phyloP scores from a whole-genome alignment of 176 grass and related monocot genomes.

The Saccharum officinarum region DNA sequence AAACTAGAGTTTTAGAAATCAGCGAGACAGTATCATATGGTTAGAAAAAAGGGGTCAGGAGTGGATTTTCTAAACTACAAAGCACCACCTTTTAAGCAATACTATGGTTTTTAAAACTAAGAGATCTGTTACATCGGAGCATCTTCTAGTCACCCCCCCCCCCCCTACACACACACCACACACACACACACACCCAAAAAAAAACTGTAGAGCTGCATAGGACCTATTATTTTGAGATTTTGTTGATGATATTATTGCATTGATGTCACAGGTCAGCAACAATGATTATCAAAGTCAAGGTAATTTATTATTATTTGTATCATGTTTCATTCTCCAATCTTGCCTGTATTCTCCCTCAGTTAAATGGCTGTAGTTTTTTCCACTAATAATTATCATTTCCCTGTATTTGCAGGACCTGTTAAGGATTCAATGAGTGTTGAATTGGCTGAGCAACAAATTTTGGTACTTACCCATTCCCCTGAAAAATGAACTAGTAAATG shows the following conservation, averaged over 20 bases:
- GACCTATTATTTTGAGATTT: slow-evolving; percentile 13
- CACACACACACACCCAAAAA: not conserved
- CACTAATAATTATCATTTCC: not conserved
- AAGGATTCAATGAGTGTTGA: slow-evolving; percentile 66
- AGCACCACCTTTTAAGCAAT: not conserved
- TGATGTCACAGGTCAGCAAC: slow-evolving; percentile 63
- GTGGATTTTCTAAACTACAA: not conserved
- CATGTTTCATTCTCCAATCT: slow-evolving; percentile 13
- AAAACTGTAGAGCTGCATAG: not conserved
- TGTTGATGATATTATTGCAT: slow-evolving; percentile 36
- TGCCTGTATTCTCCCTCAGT: not conserved
- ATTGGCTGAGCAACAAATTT: slow-evolving; percentile 94
- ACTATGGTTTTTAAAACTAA: not conserved
- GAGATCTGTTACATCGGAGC: not conserved
- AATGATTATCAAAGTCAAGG: slow-evolving; percentile 62
- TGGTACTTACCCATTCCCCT: slow-evolving; percentile 53
- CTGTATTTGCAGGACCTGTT: slow-evolving; percentile 57
- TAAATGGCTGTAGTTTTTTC: slow-evolving; percentile 24
- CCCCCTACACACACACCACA: too few species aligned
- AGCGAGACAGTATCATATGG: not conserved
- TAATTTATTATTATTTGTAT: slow-evolving; percentile 33
- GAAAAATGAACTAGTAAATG: not conserved
- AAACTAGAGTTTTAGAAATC: not conserved
- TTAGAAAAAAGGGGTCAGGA: not conserved
- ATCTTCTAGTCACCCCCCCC: not conserved